Percentiles rank a stretch among this genome's conserved stretches.
Evolutionary conservation across 2,329 filamentous ascomycete genomes (phyloP).

Genomic region (Pezicula radicicola): DNA sequence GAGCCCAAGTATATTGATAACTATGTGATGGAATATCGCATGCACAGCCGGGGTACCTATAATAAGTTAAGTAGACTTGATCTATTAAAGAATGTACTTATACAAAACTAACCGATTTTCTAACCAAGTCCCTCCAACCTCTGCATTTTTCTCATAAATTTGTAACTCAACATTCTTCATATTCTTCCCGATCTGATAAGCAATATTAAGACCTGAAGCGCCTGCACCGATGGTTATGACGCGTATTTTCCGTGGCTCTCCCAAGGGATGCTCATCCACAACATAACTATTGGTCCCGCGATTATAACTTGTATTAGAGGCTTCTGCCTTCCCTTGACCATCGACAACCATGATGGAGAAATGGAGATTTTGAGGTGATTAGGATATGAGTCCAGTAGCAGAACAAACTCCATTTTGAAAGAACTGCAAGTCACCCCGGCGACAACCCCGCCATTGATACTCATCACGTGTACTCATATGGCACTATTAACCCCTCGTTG

Average conservation of each 20-base stretch:
- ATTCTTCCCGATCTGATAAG: not conserved
- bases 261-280: not conserved
- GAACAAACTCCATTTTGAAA: too few relatives aligned
- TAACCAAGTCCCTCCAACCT: slow-evolving; percentile 48
- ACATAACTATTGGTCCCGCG: not conserved
- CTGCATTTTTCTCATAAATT: slow-evolving; percentile 50
- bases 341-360: too few relatives aligned
- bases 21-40: slow-evolving; percentile 4
- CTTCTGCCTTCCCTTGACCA: too few relatives aligned
- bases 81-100: slow-evolving; percentile 51
- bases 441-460: too few relatives aligned
- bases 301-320: too few relatives aligned
- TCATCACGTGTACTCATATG: too few relatives aligned
- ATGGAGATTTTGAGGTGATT: too few relatives aligned
- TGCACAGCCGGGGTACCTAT: not conserved
- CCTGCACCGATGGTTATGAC: not conserved
- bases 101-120: slow-evolving; percentile 35
- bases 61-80: slow-evolving; percentile 40
- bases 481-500: too few relatives aligned
- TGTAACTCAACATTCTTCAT: slow-evolving; percentile 20
- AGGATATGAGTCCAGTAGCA: too few relatives aligned
- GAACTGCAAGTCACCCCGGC: too few relatives aligned
- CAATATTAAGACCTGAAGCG: not conserved
- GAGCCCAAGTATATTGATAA: slow-evolving; percentile 16
- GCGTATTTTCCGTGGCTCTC: not conserved